Percentiles rank a stretch among this genome's conserved stretches.
phyloP scores from a whole-genome alignment of 2,329 filamentous ascomycete genomes.

The Ophiostoma himal-ulmi region DNA sequence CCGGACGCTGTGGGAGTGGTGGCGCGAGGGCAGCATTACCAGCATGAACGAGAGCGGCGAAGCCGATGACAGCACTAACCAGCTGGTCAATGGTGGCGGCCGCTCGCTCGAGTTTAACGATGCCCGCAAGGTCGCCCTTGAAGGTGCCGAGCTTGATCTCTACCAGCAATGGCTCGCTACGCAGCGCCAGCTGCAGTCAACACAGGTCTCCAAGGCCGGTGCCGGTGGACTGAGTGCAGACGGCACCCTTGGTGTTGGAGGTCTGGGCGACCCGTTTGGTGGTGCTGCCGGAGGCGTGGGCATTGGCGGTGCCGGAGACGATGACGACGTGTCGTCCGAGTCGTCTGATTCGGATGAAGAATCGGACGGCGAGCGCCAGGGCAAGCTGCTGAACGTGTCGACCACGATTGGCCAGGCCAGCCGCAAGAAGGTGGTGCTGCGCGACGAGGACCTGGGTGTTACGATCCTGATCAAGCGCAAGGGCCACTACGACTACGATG shows the following conservation, averaged over 20 bases:
- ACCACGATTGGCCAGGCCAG: constrained; percentile 76
- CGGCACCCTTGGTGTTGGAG: constrained; percentile 1
- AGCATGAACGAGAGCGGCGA: constrained; percentile 52
- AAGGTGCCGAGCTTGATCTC: constrained; percentile 67
- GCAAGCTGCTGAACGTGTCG: constrained; percentile 83
- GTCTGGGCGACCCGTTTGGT: background rate
- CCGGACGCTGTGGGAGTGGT: constrained; percentile 72
- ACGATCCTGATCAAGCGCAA: constrained; percentile 85
- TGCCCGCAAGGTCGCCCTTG: constrained; percentile 58
- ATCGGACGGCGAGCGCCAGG: constrained; percentile 83
- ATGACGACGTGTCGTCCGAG: constrained; percentile 76
- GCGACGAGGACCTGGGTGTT: constrained; percentile 84
- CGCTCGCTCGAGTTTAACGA: constrained; percentile 56
- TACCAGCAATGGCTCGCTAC: constrained; percentile 93
- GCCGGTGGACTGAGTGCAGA: constrained; percentile 9
- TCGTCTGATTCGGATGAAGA: constrained; percentile 83
- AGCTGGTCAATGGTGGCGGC: constrained; percentile 62
- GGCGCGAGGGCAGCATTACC: constrained; percentile 45
- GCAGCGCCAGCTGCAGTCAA: constrained; percentile 79
- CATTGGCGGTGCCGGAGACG: constrained; percentile 41
- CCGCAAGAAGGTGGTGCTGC: constrained; percentile 78
- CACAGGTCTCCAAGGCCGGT: constrained; percentile 55
- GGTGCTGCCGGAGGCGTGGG: constrained; percentile 4
- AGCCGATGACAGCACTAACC: constrained; percentile 30
- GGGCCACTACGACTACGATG: constrained; percentile 88